Conservation (phyloP, 2,329 filamentous ascomycete genomes). For the Cryphonectria naterciae region DNA sequence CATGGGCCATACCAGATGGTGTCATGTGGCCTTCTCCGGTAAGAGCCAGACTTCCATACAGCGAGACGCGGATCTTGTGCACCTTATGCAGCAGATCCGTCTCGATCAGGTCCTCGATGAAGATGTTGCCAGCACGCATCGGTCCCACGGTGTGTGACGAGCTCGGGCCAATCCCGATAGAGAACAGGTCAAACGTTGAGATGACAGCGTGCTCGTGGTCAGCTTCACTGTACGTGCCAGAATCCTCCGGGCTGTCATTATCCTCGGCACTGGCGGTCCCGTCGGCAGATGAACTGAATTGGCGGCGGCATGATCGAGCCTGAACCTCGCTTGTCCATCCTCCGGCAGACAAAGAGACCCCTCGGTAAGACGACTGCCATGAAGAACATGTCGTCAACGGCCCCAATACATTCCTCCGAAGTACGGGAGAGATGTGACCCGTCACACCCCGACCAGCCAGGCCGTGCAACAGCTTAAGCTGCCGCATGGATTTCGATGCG, state of each 20-base stretch:
- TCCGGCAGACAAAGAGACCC: not conserved
- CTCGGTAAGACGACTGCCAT: not conserved
- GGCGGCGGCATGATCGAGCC: not conserved
- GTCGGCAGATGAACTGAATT: constrained; percentile 8
- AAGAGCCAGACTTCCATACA: constrained; percentile 55
- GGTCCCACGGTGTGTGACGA: constrained; percentile 57
- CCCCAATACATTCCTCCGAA: not conserved
- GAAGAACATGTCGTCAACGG: constrained; percentile 8
- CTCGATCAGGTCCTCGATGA: constrained; percentile 51
- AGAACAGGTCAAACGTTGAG: constrained; percentile 56
- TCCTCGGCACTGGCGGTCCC: not conserved
- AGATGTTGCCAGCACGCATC: constrained; percentile 57
- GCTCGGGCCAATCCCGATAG: constrained; percentile 55
- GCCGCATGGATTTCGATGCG: constrained; percentile 21
- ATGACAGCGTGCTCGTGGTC: constrained; percentile 57
- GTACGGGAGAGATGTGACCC: not conserved
- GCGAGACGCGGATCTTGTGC: constrained; percentile 50
- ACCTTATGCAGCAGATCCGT: constrained; percentile 50
- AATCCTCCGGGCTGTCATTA: constrained; percentile 27
- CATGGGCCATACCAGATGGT: constrained; percentile 39
- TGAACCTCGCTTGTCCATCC: not conserved
- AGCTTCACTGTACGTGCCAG: constrained; percentile 52
- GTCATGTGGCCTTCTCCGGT: constrained; percentile 59
- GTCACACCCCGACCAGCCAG: constrained; percentile 1
- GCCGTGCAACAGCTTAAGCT: constrained; percentile 21